Base-by-base conservation (phyloP, 345 rosid genomes). In the Gossypium raimondii region DNA sequence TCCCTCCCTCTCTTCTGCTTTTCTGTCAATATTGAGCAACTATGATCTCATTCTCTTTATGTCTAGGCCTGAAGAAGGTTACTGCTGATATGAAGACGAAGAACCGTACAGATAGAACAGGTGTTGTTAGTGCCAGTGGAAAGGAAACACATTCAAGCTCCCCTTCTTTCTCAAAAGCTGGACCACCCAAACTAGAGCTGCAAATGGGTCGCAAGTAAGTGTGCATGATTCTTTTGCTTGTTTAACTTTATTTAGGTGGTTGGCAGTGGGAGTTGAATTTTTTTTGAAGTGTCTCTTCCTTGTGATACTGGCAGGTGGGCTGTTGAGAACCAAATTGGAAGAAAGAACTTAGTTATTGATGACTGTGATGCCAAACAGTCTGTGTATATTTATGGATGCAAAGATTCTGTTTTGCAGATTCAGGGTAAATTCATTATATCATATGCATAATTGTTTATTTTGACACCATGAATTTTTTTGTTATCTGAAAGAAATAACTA, bases 151-250 rank as follows among this genome's bases (percentile, higher is more conserved):
- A 76, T 52, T 22, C 85, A 72, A 71, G 78, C 81, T 73, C 87
- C 72, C 79, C 89, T 48, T 85, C 92, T 27, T 75, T 86, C 82
- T 86, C 97, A 6, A 95, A 89, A 86, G 78, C 82, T 47, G 97
- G 94, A 68, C 98, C 98, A 64, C 97, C 99, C 9, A 96, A 90
- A 73, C 72, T 96, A 68, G 99, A 96, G 91, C 93, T 96, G 84
- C 97, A 93, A 82, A 88, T 92, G 97, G 97, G 99, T 82, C 94
- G 99, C 24, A 96, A 96, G 98, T 96, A 73, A 78, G 97, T 87
- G 27, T 68, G 29, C 51, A 0, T 57, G 50, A 68, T 66, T 10
- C 16, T 47, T 34, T 34, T 70, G 63, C 63, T 5, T 59, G 64
- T 59, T 59, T 48, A 27, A 63, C 57, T 73, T 61, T 43, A 58